Evolutionary conservation across 768 basidiomycete genomes (phyloP).

Genomic region (Boletellus ananiceps): DNA sequence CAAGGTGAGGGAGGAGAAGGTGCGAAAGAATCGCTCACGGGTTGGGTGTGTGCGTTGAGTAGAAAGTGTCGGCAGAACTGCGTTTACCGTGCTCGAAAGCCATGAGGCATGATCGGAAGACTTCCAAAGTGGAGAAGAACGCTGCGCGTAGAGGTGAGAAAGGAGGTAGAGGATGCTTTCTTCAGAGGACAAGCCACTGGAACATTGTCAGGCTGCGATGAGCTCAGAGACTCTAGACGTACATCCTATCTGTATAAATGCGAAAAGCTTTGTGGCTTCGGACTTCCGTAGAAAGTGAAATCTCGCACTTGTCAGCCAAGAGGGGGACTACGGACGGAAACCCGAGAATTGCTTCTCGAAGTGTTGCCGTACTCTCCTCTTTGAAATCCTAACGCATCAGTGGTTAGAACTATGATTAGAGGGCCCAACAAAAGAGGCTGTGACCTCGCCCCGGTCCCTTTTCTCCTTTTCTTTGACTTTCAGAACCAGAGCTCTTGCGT

Average conservation of each 20-base stretch:
- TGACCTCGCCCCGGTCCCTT: constrained; percentile 39
- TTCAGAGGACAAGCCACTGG: constrained; percentile 35
- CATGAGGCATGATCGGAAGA: constrained; percentile 56
- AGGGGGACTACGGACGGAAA: constrained; percentile 83
- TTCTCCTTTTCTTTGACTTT: constrained; percentile 46
- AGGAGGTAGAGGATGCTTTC: constrained; percentile 66
- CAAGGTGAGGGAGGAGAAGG: constrained; percentile 40
- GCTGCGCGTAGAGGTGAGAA: constrained; percentile 82
- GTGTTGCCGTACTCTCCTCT: constrained; percentile 56
- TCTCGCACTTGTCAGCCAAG: constrained; percentile 82
- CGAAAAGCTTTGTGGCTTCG: constrained; percentile 60
- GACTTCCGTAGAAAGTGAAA: constrained; percentile 53
- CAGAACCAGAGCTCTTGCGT: constrained; percentile 65
- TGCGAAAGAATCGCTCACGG: constrained; percentile 27
- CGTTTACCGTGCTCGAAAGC: constrained; percentile 57
- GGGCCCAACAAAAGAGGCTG: background rate
- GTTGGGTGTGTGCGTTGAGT: constrained; percentile 32
- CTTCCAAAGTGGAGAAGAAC: constrained; percentile 81
- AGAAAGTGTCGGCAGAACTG: constrained; percentile 29
- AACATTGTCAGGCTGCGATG: constrained; percentile 7
- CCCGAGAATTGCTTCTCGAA: constrained; percentile 65
- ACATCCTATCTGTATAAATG: constrained; percentile 67
- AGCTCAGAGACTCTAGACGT: constrained; percentile 15
- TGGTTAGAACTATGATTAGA: constrained; percentile 1
- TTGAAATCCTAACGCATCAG: constrained; percentile 39